Base-by-base conservation (phyloP, 139 green algal genomes). In the Nannochloris sp. region DNA sequence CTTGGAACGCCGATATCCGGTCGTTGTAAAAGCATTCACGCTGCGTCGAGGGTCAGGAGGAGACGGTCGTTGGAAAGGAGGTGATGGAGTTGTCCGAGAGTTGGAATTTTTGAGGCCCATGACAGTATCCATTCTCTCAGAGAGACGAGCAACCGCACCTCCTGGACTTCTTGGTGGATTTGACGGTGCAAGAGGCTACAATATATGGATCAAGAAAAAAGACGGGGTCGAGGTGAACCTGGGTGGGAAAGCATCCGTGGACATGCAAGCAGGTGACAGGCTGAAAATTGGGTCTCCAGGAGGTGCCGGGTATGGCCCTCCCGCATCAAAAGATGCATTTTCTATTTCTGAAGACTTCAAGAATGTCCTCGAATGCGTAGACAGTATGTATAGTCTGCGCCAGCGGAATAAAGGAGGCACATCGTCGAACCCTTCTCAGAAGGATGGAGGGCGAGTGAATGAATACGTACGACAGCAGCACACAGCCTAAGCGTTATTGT, bases 81-180 rank as follows among this genome's bases (percentile, higher is more conserved):
- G 92, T 14, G 87, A 97, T 33, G 92, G 92, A 17, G 80, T 97
- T 9, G 65, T 89, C 0, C 74, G 93, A 12, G 89, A 95, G 81
- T 56, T 98, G 3, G 85, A 96, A 71, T 96, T 96, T 43, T 72
- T 95, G 57, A 70, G 83, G 13, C 84, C 82, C 2, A 68, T 97
- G 50, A 89, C 78, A 5, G 89, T 74, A 3, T 84, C 77, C 66
- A 92, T 97, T 58, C 74, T 97, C 31, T 91, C 82, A 0, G 91
- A 97, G 82, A 75, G 91, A 8, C 77, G 91, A 3, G 66, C 87
- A 0, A 46, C 82, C 25, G 60, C 63, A 44, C 91, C 91, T 0
- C 92, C 90, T 69, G 91, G 91, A 16, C 53, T 97, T 36, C 20
- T 78, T 49, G 88, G 91, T 1, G 91, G 91, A 6, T n/a, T 50